These are phyloP conservation scores for Nicotiana noctiflora DNA, from an alignment of 257 asterid species.

Conservation along the genomic window DNA sequence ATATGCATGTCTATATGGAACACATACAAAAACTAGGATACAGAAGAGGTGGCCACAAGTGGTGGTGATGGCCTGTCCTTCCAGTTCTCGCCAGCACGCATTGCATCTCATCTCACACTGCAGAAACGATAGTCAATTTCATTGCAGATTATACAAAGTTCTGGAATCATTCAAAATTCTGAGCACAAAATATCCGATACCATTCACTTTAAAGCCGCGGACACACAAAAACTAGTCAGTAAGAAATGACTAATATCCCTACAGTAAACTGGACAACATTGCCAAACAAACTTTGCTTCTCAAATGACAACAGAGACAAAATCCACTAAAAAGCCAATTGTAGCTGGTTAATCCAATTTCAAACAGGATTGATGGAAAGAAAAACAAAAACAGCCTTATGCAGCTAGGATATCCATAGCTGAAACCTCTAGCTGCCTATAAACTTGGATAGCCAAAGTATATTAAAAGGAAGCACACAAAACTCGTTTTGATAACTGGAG, in stretches of 20 bases:
- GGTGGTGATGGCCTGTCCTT: conserved; percentile 83
- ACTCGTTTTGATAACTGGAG: background rate
- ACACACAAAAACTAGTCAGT: background rate
- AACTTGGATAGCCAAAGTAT: background rate
- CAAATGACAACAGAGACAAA: background rate
- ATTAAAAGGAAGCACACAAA: background rate
- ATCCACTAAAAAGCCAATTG: background rate
- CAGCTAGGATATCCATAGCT: background rate
- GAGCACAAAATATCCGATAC: background rate
- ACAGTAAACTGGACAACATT: background rate
- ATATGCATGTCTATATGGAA: conserved; percentile 7
- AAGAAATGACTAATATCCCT: background rate
- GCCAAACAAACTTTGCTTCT: background rate
- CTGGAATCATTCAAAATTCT: background rate
- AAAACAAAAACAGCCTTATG: background rate
- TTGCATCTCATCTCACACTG: conserved; percentile 78
- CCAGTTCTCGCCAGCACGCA: conserved; percentile 97
- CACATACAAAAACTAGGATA: conserved; percentile 37
- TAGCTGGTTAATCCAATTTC: background rate
- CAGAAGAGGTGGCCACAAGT: conserved; percentile 96
- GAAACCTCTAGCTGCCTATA: background rate
- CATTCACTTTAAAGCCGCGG: rapidly evolving
- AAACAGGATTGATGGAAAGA: background rate
- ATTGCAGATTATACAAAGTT: background rate
- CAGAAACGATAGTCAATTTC: background rate